Conservation (phyloP, 2,329 filamentous ascomycete species). For the Scytalidium sp. region DNA sequence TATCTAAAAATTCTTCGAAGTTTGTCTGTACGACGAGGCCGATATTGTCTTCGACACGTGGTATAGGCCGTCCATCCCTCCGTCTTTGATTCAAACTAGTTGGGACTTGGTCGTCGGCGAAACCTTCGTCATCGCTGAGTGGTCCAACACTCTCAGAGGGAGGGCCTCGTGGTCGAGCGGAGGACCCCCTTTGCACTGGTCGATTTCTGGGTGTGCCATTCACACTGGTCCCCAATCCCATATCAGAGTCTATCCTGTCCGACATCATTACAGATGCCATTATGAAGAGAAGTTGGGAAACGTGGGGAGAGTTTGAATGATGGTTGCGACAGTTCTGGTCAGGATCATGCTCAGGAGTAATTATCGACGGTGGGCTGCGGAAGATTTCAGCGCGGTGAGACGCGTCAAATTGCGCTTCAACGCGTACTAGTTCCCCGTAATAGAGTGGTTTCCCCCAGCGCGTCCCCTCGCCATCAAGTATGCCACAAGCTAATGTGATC, state of each 20-base stretch:
- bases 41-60: constrained; percentile 72
- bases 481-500: no score
- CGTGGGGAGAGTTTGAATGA: constrained; percentile 7
- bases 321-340: constrained; percentile 11
- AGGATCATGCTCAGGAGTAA: constrained; percentile 16
- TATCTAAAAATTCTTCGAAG: constrained; percentile 78
- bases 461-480: no score
- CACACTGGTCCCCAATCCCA: constrained; percentile 18
- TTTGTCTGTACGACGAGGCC: constrained; percentile 71
- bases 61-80: constrained; percentile 50
- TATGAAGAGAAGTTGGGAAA: constrained; percentile 8
- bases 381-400: constrained; percentile 12
- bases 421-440: constrained; percentile 16
- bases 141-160: constrained; percentile 60
- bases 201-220: constrained; percentile 21
- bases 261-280: constrained; percentile 31
- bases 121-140: constrained; percentile 61
- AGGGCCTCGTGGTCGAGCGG: constrained; percentile 36
- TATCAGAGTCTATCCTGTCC: constrained; percentile 23
- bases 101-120: constrained; percentile 63
- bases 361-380: background rate
- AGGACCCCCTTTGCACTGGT: constrained; percentile 22
- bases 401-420: constrained; percentile 10
- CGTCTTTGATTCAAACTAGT: constrained; percentile 41
- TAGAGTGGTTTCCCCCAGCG: constrained; percentile 19